phyloP scores from a whole-genome alignment of 352 stramenopile genomes.

The Globisporangium recalcitrans region DNA sequence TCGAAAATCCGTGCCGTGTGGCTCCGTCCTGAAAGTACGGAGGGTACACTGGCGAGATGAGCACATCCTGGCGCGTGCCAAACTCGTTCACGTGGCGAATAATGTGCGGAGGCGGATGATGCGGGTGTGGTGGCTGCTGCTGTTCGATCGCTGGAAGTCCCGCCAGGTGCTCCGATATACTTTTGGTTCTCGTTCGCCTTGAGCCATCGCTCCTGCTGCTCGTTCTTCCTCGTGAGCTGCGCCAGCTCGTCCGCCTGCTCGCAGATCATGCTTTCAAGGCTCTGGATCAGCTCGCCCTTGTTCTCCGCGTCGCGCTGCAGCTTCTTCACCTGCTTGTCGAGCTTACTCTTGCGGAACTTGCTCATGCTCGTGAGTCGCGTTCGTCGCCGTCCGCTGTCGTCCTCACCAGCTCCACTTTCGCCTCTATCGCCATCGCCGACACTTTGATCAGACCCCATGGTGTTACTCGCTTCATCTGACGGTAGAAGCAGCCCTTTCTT shows the following conservation, averaged over 20 bases:
- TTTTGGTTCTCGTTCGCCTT: slow-evolving; percentile 42
- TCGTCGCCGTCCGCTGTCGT: slow-evolving; percentile 4
- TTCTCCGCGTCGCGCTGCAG: slow-evolving; percentile 43
- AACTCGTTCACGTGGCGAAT: slow-evolving; percentile 70
- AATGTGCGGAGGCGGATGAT: slow-evolving; percentile 26
- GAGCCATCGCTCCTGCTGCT: slow-evolving; percentile 36
- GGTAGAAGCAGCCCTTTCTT: slow-evolving; percentile 15
- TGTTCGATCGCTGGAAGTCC: slow-evolving; percentile 11
- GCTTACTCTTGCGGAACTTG: slow-evolving; percentile 58
- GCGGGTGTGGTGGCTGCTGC: not conserved
- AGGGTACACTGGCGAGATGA: slow-evolving; percentile 49
- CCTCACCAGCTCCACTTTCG: slow-evolving; percentile 8
- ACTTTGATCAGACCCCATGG: not conserved
- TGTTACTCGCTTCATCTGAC: not conserved
- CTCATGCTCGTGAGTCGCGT: slow-evolving; percentile 54
- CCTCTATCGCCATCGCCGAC: not conserved
- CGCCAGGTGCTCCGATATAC: not conserved
- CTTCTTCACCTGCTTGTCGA: slow-evolving; percentile 58
- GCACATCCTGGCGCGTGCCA: slow-evolving; percentile 45
- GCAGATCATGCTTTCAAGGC: slow-evolving; percentile 50
- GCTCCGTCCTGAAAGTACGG: slow-evolving; percentile 34
- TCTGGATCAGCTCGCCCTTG: slow-evolving; percentile 40
- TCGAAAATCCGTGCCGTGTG: slow-evolving; percentile 2
- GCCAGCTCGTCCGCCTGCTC: slow-evolving; percentile 46
- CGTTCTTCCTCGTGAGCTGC: slow-evolving; percentile 33